A percentile compares a stretch with the other conserved stretches of the same genome.
Conservation (phyloP, 2,329 filamentous ascomycete genomes). For the Basipetospora chlamydospora region DNA sequence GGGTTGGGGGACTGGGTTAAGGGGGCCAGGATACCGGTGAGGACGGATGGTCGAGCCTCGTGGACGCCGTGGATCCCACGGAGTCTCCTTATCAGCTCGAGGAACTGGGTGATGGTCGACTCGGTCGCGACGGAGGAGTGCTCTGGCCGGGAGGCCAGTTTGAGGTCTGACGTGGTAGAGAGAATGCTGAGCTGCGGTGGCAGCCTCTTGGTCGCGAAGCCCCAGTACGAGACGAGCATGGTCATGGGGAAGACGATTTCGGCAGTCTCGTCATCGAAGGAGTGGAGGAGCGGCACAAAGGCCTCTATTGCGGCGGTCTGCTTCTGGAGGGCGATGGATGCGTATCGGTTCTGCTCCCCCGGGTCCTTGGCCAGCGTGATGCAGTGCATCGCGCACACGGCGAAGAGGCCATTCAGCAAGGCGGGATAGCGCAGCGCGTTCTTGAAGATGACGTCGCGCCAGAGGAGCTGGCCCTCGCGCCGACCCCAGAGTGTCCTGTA, state of each 20-base stretch:
- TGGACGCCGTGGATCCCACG: background rate
- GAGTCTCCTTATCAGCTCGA: background rate
- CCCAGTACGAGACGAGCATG: slow-evolving; percentile 10
- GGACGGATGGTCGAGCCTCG: background rate
- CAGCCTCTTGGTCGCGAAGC: slow-evolving; percentile 8
- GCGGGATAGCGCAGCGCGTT: slow-evolving; percentile 7
- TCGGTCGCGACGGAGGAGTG: background rate
- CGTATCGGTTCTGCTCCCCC: background rate
- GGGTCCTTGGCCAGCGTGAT: slow-evolving; percentile 4
- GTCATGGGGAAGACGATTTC: slow-evolving; percentile 7
- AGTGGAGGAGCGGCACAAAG: slow-evolving; percentile 5
- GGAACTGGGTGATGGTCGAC: slow-evolving; percentile 2
- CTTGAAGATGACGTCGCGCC: slow-evolving; percentile 10
- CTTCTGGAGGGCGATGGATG: slow-evolving; percentile 5
- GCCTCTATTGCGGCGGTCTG: slow-evolving; percentile 8
- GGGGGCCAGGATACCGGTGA: background rate
- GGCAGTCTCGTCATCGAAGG: slow-evolving; percentile 3
- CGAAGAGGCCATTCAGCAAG: slow-evolving; percentile 9
- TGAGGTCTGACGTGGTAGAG: background rate
- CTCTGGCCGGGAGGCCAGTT: background rate
- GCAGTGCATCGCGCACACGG: slow-evolving; percentile 9
- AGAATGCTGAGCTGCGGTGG: slow-evolving; percentile 8
- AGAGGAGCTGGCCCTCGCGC: slow-evolving; percentile 7
- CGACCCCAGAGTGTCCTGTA: slow-evolving; percentile 8
- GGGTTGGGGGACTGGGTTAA: background rate